phyloP scores from a whole-genome alignment of 148 eudicot species.

The Fallopia convolvulus region DNA sequence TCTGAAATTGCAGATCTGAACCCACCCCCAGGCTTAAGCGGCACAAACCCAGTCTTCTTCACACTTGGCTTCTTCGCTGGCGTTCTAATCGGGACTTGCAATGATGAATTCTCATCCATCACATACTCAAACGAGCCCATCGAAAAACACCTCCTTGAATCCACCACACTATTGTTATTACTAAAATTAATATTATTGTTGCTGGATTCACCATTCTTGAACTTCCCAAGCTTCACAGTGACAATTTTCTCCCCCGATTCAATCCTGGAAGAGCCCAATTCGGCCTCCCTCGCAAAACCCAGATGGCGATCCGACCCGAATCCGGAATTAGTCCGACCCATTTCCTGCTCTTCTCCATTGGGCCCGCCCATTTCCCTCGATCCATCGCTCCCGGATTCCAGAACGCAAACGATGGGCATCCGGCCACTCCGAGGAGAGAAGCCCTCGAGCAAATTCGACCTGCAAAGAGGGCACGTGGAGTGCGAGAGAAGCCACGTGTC shows the following conservation, averaged over 20 bases:
- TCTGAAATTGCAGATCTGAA: conserved; percentile 60
- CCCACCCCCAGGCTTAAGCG: conserved; percentile 24
- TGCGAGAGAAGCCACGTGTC: conserved; percentile 92
- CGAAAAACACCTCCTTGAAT: conserved; percentile 75
- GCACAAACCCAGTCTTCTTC: conserved; percentile 30
- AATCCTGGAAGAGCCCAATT: conserved; percentile 13
- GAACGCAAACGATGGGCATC: conserved; percentile 51
- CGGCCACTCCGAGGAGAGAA: conserved; percentile 19
- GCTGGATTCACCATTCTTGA: conserved; percentile 44
- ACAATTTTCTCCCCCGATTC: conserved; percentile 41
- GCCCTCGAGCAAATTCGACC: conserved; percentile 47
- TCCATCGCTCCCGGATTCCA: conserved; percentile 59
- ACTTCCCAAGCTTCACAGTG: conserved; percentile 72
- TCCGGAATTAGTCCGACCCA: conserved; percentile 13
- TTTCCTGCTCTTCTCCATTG: conserved; percentile 13
- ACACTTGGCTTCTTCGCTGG: conserved; percentile 37
- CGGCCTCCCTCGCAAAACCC: conserved; percentile 21
- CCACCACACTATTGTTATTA: conserved; percentile 20
- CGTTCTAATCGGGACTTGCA: conserved; percentile 66
- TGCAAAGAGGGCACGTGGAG: conserved; percentile 91
- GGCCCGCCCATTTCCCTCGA: conserved; percentile 40
- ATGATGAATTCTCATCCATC: conserved; percentile 55
- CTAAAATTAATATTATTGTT: neutral
- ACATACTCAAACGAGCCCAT: conserved; percentile 97
- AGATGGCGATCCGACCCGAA: conserved; percentile 27